Base-by-base conservation (phyloP, 192 early-diverging fungal genomes). In the Coemansia sp. region DNA sequence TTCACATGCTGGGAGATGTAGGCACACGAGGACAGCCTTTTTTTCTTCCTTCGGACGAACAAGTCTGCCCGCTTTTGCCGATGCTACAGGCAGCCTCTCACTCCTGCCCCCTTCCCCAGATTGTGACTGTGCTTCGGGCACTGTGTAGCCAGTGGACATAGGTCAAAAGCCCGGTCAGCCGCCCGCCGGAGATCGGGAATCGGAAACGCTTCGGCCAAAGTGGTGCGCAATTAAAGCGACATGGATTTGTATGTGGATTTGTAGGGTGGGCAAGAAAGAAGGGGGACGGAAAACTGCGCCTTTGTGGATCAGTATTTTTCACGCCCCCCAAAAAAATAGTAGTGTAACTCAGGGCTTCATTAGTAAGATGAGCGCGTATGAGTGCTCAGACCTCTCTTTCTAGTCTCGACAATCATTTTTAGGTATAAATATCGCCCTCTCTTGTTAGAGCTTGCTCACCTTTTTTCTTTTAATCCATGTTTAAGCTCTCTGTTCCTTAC, bases 161-260 rank as follows among this genome's bases (percentile, higher is more conserved):
- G 32, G 5, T 8, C 14, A 35, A 58, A 16, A n/a, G 30, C 30
- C 55, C 14, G 13, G 10, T 26, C 19, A 26, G 10, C 50, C 21
- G 40, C 40, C 40, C 40, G 47, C 47, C 55, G 55, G 55, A 58
- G 55, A 58, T 58, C 55, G 55, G 55, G 55, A 55, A 55, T 32
- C 55, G 55, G 55, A 58, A 33, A 58, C 55, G 16, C 30, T 32
- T 58, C 55, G 55, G 55, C 9, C 47, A 55, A 14, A 55, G 52
- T 28, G 32, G 11, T 49, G 19, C 47, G 19, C 47, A 49, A 49
- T 49, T 32, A 30, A 55, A 32, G 52, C 1, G 11, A 6, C 52
- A 32, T 52, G 49, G 1, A 52, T 52, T 28, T 30, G 21, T 30
- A 10, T 9, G 23, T 28, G 13, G 32, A 30, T 16, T 5, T 30